phyloP scores from a whole-genome alignment of 2,329 filamentous ascomycete species.

The Dothideomycetidae sp. region DNA sequence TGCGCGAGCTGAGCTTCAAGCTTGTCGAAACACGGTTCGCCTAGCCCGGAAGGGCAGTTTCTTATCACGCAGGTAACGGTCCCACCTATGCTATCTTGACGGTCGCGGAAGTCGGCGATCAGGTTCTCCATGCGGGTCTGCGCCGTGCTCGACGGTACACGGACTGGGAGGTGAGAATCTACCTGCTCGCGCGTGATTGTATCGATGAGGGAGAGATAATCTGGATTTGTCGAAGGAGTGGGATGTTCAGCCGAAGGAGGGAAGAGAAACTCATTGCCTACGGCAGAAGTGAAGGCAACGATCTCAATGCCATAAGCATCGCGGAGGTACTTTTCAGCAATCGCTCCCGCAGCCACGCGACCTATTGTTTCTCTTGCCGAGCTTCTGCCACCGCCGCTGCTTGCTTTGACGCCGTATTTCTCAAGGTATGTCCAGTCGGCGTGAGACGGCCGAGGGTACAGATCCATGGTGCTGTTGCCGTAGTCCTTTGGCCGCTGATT shows the following conservation, averaged over 20 bases:
- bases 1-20: slow-evolving; percentile 82
- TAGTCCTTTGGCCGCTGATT: slow-evolving; percentile 91
- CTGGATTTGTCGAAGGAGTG: slow-evolving; percentile 57
- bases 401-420: slow-evolving; percentile 92
- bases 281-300: slow-evolving; percentile 74
- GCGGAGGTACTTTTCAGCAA: slow-evolving; percentile 82
- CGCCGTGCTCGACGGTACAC: slow-evolving; percentile 60
- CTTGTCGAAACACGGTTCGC: slow-evolving; percentile 93
- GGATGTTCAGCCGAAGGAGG: slow-evolving; percentile 55
- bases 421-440: slow-evolving; percentile 95
- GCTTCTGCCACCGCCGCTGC: slow-evolving; percentile 75
- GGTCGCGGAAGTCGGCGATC: slow-evolving; percentile 65
- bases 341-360: slow-evolving; percentile 77
- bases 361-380: slow-evolving; percentile 92
- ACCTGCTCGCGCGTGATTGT: slow-evolving; percentile 61
- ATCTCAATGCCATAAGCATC: slow-evolving; percentile 78
- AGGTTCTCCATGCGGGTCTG: slow-evolving; percentile 59
- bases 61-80: slow-evolving; percentile 89
- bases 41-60: slow-evolving; percentile 70
- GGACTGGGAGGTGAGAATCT: slow-evolving; percentile 70
- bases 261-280: slow-evolving; percentile 67
- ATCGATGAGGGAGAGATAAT: slow-evolving; percentile 60
- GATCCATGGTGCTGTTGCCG: slow-evolving; percentile 74
- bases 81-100: slow-evolving; percentile 79
- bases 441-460: slow-evolving; percentile 80